Conservation (phyloP, 441 rosid genomes). For the Croton setiger region DNA sequence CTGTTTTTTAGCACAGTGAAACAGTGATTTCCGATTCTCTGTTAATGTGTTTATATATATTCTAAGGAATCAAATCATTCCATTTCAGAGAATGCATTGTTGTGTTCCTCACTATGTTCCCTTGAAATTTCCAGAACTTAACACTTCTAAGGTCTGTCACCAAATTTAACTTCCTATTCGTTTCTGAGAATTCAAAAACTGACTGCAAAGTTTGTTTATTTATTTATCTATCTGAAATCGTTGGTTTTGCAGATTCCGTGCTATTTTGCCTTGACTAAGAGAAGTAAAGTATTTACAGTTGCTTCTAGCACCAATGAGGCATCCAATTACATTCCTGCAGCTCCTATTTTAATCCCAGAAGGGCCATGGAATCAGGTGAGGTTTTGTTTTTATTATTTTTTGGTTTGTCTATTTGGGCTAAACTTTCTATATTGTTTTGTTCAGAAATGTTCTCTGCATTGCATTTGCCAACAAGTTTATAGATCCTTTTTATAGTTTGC, state of each 20-base stretch:
- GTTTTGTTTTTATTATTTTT: not conserved
- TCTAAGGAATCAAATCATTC: too few species aligned
- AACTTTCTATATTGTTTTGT: not conserved
- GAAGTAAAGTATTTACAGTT: conserved; percentile 34
- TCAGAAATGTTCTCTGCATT: not conserved
- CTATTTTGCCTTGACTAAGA: conserved; percentile 27
- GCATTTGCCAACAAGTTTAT: not conserved
- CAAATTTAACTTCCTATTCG: not conserved
- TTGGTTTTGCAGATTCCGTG: conserved; percentile 28
- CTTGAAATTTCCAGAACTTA: conserved; percentile 35
- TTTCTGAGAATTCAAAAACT: too few species aligned
- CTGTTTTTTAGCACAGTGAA: too few species aligned
- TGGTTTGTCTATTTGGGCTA: not conserved
- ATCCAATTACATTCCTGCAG: conserved; percentile 60
- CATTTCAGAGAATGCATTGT: conserved; percentile 30
- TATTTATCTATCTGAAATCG: too few species aligned
- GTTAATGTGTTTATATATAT: too few species aligned
- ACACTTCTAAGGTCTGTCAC: conserved; percentile 40
- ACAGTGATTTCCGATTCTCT: too few species aligned
- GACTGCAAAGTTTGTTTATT: not conserved
- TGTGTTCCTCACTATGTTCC: conserved; percentile 34
- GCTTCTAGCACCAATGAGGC: conserved; percentile 42
- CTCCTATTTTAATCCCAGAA: conserved; percentile 80
- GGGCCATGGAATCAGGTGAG: conserved; percentile 86
- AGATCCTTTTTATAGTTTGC: not conserved